A percentile compares a stretch with the other conserved stretches of the same genome.
Evolutionary conservation across 805 yeast genomes (phyloP).

Genomic region (Middelhovenomyces tepae): DNA sequence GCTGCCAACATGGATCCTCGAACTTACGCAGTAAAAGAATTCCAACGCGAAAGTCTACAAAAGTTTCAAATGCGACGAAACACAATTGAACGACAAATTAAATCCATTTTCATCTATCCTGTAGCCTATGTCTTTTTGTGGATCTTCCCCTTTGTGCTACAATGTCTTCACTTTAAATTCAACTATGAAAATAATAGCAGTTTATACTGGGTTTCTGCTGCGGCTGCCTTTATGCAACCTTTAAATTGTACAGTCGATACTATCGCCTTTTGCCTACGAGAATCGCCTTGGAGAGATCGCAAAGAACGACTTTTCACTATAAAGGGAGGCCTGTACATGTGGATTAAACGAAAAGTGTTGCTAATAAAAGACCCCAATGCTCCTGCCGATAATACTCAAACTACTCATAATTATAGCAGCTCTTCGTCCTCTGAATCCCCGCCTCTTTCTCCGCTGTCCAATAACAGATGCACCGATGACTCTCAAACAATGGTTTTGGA

Average conservation of each 20-base stretch:
- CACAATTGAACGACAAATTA: slow-evolving; percentile 68
- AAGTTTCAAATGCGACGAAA: slow-evolving; percentile 55
- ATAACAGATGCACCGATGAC: no score
- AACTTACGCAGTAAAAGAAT: slow-evolving; percentile 14
- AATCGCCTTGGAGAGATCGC: slow-evolving; percentile 57
- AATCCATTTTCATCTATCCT: slow-evolving; percentile 75
- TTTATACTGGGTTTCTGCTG: slow-evolving; percentile 51
- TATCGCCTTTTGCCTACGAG: slow-evolving; percentile 65
- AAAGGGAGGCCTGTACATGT: neutral
- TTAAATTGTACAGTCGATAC: slow-evolving; percentile 73
- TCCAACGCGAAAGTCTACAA: slow-evolving; percentile 54
- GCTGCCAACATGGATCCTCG: slow-evolving; percentile 7
- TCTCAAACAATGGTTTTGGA: no score
- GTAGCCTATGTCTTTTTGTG: slow-evolving; percentile 71
- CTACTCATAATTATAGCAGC: no score
- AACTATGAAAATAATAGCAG: slow-evolving; percentile 42
- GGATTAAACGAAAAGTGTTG: neutral
- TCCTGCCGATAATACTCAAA: no score
- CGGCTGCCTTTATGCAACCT: slow-evolving; percentile 74
- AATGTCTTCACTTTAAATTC: slow-evolving; percentile 50
- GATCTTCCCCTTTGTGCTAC: slow-evolving; percentile 69
- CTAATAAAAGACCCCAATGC: no score
- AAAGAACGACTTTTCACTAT: slow-evolving; percentile 4
- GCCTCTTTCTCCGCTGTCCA: no score
- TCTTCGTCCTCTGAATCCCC: no score